A percentile compares a stretch with the other conserved stretches of the same genome.
Conservation (phyloP, 2,329 filamentous ascomycete genomes). For the Talaromyces amestolkiae region DNA sequence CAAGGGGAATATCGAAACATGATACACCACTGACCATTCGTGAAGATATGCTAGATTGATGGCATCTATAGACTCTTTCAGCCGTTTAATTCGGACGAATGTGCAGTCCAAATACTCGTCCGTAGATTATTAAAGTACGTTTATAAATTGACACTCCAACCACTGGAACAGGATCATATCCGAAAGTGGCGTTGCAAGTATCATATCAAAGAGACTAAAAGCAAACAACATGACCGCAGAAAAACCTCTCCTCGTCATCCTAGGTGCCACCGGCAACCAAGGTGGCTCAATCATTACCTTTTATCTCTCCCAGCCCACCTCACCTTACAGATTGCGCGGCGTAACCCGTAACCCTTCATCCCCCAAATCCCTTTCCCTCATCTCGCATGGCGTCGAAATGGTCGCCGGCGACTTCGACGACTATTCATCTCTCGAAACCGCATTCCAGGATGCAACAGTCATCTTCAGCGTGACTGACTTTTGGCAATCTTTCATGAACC, state of each 20-base stretch:
- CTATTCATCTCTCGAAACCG: slow-evolving; percentile 26
- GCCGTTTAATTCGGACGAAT: not conserved
- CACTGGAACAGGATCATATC: too few relatives aligned
- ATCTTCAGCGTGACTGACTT: slow-evolving; percentile 59
- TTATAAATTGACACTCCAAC: not conserved
- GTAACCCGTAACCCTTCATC: slow-evolving; percentile 32
- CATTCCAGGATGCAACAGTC: slow-evolving; percentile 44
- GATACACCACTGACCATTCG: not conserved
- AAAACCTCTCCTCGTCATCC: slow-evolving; percentile 45
- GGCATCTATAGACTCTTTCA: not conserved
- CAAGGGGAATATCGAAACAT: not conserved
- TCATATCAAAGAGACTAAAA: too few relatives aligned
- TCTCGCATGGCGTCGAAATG: slow-evolving; percentile 29
- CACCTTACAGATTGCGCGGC: slow-evolving; percentile 31
- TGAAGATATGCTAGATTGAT: not conserved
- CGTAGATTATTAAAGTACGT: not conserved
- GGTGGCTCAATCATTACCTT: slow-evolving; percentile 1
- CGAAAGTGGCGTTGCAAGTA: too few relatives aligned
- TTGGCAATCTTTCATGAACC: not conserved
- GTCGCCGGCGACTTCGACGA: slow-evolving; percentile 32
- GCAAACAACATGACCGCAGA: not conserved
- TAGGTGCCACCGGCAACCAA: slow-evolving; percentile 57
- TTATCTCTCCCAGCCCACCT: not conserved
- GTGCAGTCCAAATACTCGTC: not conserved
- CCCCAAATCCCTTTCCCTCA: slow-evolving; percentile 23